Conservation (phyloP, 1,284 basidiomycete genomes). For the Macrocybe sp. region DNA sequence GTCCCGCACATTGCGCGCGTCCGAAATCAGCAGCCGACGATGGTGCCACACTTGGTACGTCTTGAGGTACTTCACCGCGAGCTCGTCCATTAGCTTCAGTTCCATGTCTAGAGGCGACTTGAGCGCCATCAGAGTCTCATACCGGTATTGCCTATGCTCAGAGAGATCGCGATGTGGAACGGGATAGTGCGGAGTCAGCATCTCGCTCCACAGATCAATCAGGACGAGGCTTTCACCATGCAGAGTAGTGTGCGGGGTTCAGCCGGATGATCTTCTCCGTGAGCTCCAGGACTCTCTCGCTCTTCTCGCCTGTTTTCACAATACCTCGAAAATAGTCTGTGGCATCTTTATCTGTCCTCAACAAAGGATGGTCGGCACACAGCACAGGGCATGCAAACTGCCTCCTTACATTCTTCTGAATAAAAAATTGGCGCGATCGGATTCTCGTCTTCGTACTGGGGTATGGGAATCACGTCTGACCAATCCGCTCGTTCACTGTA, state of each 20-base stretch:
- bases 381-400: background rate
- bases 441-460: slow-evolving; percentile 75
- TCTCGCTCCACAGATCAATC: background rate
- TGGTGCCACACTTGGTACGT: slow-evolving; percentile 99
- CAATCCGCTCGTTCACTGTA: slow-evolving; percentile 70
- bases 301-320: slow-evolving; percentile 71
- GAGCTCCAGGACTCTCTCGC: slow-evolving; percentile 73
- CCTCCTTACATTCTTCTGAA: slow-evolving; percentile 71
- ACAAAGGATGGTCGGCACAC: background rate
- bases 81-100: slow-evolving; percentile 77
- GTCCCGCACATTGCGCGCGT: slow-evolving; percentile 40
- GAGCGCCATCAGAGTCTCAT: slow-evolving; percentile 73
- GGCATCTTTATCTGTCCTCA: slow-evolving; percentile 75
- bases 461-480: slow-evolving; percentile 73
- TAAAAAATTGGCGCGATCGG: slow-evolving; percentile 91
- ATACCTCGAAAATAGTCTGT: slow-evolving; percentile 90
- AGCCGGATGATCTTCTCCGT: slow-evolving; percentile 82
- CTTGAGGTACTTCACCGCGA: slow-evolving; percentile 81
- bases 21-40: slow-evolving; percentile 69
- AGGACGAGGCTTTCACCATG: slow-evolving; percentile 58
- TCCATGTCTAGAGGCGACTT: slow-evolving; percentile 68
- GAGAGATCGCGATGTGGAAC: slow-evolving; percentile 2
- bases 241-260: slow-evolving; percentile 93
- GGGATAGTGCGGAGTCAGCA: background rate
- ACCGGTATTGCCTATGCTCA: slow-evolving; percentile 81